These are phyloP conservation scores for Phalaenopsis equestris DNA, from an alignment of 106 monocot genomes.

Conservation along the genomic window DNA sequence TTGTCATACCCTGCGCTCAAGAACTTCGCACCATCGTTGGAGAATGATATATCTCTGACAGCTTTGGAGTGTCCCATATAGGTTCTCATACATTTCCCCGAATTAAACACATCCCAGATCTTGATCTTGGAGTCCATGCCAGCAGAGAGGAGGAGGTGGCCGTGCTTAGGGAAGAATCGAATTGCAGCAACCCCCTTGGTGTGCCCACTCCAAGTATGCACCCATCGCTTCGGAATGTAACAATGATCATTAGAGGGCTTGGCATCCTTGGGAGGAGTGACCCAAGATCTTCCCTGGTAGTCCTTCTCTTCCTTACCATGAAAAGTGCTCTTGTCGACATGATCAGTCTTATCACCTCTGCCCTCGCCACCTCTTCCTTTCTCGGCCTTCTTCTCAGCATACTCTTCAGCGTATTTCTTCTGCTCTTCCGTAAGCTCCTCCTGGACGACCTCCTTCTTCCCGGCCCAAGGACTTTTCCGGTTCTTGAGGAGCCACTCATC, in stretches of 20 bases:
- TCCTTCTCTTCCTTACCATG: slow-evolving; percentile 94
- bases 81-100: slow-evolving; percentile 91
- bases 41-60: slow-evolving; percentile 84
- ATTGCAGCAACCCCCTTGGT: slow-evolving; percentile 88
- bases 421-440: slow-evolving; percentile 94
- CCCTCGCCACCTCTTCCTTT: slow-evolving; percentile 50
- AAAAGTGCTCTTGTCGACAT: slow-evolving; percentile 80
- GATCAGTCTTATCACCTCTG: slow-evolving; percentile 28
- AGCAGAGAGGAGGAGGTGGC: slow-evolving; percentile 79
- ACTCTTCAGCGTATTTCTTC: slow-evolving; percentile 90
- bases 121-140: slow-evolving; percentile 94
- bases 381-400: slow-evolving; percentile 90
- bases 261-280: slow-evolving; percentile 79
- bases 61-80: slow-evolving; percentile 99
- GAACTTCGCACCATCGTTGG: slow-evolving; percentile 83
- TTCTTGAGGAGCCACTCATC: slow-evolving; percentile 91
- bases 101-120: slow-evolving; percentile 96
- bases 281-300: slow-evolving; percentile 93
- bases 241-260: slow-evolving; percentile 87
- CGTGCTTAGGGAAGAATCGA: slow-evolving; percentile 81
- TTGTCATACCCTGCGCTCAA: slow-evolving; percentile 94
- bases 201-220: slow-evolving; percentile 93
- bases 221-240: slow-evolving; percentile 81
- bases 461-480: slow-evolving; percentile 72
- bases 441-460: slow-evolving; percentile 56